A percentile compares a stretch with the other conserved stretches of the same genome.
Conservation (phyloP, 345 rosid genomes). For the Zanthoxylum bungeanum region DNA sequence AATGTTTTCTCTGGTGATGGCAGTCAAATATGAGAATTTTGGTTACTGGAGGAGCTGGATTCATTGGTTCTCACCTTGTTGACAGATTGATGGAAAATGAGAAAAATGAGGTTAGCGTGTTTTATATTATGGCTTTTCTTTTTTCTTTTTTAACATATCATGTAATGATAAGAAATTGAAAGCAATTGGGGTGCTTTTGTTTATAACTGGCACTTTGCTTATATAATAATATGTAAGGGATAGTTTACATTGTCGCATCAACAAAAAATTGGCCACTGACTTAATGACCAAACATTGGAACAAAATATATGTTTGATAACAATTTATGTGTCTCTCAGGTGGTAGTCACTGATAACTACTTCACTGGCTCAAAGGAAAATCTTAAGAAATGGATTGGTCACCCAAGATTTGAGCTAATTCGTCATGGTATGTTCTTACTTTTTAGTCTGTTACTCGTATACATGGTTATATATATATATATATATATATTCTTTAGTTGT, state of each 20-base stretch:
- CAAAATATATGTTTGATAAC: not conserved
- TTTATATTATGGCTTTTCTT: not conserved
- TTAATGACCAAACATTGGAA: not conserved
- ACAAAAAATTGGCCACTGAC: not conserved
- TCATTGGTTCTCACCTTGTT: constrained; percentile 92
- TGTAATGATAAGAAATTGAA: not conserved
- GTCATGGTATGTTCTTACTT: constrained; percentile 61
- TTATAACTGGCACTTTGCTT: not conserved
- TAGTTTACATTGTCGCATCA: not conserved
- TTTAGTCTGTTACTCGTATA: not conserved
- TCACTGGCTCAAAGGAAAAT: constrained; percentile 90
- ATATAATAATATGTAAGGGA: not conserved
- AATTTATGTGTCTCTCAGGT: constrained; percentile 41
- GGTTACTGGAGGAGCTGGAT: constrained; percentile 96
- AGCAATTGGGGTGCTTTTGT: not conserved
- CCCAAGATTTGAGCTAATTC: constrained; percentile 95
- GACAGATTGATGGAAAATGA: constrained; percentile 92
- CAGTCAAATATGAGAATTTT: constrained; percentile 97
- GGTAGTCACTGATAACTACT: constrained; percentile 86
- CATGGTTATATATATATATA: not conserved
- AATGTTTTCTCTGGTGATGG: constrained; percentile 15
- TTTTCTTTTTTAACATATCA: not conserved
- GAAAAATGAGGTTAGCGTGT: constrained; percentile 73
- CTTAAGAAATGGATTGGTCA: constrained; percentile 88
- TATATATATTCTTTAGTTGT: not conserved